Percentiles rank a stretch among this genome's conserved stretches.
Conservation (phyloP, 106 monocot species). For the Chionographis japonica region DNA sequence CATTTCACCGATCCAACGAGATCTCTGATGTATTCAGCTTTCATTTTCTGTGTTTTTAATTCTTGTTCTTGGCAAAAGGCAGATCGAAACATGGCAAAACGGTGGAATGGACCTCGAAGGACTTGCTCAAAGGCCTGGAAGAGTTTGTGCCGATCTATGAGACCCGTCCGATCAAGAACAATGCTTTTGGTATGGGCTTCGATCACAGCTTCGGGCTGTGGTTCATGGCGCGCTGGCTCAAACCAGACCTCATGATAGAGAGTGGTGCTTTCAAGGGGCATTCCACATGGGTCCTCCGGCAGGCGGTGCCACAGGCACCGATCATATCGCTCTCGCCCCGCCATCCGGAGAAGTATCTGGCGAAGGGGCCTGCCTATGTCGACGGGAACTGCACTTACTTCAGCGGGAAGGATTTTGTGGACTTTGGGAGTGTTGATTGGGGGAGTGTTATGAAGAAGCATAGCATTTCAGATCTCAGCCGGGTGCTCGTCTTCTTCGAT, state of each 20-base stretch:
- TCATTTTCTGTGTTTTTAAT: conserved; percentile 8
- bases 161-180: conserved; percentile 91
- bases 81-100: conserved; percentile 90
- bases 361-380: conserved; percentile 93
- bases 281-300: conserved; percentile 93
- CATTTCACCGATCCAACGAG: no score
- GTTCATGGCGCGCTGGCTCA: conserved; percentile 91
- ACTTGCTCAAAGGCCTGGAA: conserved; percentile 84
- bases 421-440: conserved; percentile 86
- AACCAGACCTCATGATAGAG: conserved; percentile 90
- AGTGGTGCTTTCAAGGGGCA: conserved; percentile 97
- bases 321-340: conserved; percentile 88
- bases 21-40: no score
- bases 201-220: conserved; percentile 98
- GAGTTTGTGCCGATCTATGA: conserved; percentile 95
- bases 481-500: conserved; percentile 84
- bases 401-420: conserved; percentile 90
- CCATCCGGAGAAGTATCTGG: conserved; percentile 87
- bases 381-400: conserved; percentile 93
- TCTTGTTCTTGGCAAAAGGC: conserved; percentile 72
- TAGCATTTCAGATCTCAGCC: conserved; percentile 61
- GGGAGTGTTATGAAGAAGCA: conserved; percentile 59
- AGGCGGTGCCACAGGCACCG: conserved; percentile 66
- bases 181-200: conserved; percentile 98
- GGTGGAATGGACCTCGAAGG: conserved; percentile 81